Percentiles rank a stretch among this genome's conserved stretches.
These are phyloP conservation scores for Cydonia oblonga DNA, from an alignment of 331 rosid genomes.

Conservation along the genomic window DNA sequence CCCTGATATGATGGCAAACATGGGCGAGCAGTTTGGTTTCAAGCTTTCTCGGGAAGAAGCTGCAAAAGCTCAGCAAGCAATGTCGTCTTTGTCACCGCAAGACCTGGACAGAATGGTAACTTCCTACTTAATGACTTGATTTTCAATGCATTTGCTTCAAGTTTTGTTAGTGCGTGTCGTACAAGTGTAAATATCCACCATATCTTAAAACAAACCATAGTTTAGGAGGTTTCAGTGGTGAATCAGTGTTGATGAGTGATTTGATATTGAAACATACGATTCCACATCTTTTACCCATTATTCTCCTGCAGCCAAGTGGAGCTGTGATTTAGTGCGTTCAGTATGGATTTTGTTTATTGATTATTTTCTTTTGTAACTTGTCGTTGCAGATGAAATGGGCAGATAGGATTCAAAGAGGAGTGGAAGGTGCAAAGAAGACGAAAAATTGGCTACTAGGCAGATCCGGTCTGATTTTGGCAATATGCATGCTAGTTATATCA, in stretches of 20 bases:
- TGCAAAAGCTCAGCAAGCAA: slow-evolving; percentile 68
- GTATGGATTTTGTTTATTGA: background rate
- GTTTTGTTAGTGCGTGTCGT: background rate
- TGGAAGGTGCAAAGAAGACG: slow-evolving; percentile 64
- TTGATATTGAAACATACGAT: background rate
- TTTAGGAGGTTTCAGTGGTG: background rate
- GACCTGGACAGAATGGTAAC: slow-evolving; percentile 83
- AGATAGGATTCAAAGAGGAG: slow-evolving; percentile 72
- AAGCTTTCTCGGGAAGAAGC: slow-evolving; percentile 88
- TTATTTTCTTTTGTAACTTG: background rate
- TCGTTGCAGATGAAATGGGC: slow-evolving; percentile 86
- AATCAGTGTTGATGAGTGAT: background rate
- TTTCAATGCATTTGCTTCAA: background rate
- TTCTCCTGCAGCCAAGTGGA: background rate
- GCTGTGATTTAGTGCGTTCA: background rate
- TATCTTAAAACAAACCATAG: background rate
- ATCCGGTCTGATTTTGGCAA: slow-evolving; percentile 66
- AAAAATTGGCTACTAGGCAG: slow-evolving; percentile 86
- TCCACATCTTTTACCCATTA: background rate
- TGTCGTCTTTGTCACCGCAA: slow-evolving; percentile 83
- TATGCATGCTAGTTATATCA: slow-evolving; percentile 81
- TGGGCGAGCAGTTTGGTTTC: slow-evolving; percentile 86
- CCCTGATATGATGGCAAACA: slow-evolving; percentile 95
- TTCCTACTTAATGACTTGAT: background rate
- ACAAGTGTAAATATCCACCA: background rate